These are phyloP conservation scores for Entonaema liquescens DNA, from an alignment of 495 filamentous ascomycete species.

Conservation along the genomic window DNA sequence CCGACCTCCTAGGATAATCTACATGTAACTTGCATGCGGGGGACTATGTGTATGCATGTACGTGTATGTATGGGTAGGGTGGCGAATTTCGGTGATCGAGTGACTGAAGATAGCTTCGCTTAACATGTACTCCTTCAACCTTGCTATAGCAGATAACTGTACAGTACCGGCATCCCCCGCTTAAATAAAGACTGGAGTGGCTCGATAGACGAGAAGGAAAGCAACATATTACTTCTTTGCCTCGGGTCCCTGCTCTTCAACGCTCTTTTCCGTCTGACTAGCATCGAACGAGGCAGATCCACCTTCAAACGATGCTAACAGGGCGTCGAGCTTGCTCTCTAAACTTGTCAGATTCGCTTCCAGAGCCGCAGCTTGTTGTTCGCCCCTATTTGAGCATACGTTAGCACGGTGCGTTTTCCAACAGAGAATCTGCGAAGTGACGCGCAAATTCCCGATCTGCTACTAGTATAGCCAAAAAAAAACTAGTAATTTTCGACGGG, in stretches of 20 bases:
- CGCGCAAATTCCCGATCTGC: constrained; percentile 12
- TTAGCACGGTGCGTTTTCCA: constrained; percentile 28
- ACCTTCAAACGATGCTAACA: constrained; percentile 57
- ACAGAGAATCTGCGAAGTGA: constrained; percentile 4
- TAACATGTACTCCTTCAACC: background rate
- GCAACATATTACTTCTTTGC: constrained; percentile 24
- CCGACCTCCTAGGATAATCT: constrained; percentile 11
- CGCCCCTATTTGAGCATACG: constrained; percentile 54
- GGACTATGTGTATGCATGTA: constrained; percentile 1
- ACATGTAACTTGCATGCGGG: constrained; percentile 17
- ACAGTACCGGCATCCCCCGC: background rate
- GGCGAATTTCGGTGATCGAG: constrained; percentile 17
- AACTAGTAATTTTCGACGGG: constrained; percentile 6
- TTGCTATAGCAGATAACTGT: background rate
- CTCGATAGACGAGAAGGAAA: constrained; percentile 11
- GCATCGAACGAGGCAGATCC: background rate
- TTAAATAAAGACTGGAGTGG: constrained; percentile 11
- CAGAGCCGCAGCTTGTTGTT: constrained; percentile 62
- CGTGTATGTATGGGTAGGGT: constrained; percentile 1
- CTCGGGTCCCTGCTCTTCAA: constrained; percentile 19
- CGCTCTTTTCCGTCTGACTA: constrained; percentile 2
- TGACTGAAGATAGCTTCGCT: background rate
- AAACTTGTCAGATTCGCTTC: constrained; percentile 61
- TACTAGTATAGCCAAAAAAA: constrained; percentile 3
- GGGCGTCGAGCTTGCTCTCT: constrained; percentile 63